These are phyloP conservation scores for Fennellomyces sp. DNA, from an alignment of 371 early-diverging fungal genomes.

Conservation along the genomic window DNA sequence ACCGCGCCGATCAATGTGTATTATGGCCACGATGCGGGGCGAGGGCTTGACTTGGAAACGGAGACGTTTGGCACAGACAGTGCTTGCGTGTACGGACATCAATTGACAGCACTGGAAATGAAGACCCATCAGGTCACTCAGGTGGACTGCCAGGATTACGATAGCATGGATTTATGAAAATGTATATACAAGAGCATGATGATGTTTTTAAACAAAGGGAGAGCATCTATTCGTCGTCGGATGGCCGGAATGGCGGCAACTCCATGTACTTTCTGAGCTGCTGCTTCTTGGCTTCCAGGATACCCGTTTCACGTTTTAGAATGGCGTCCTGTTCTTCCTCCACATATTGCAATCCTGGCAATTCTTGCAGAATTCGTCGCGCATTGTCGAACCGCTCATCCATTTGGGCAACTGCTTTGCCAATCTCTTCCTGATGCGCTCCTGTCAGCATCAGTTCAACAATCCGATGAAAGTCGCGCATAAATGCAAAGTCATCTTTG, in stretches of 20 bases:
- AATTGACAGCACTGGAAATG: slow-evolving; percentile 58
- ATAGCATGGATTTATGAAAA: background rate
- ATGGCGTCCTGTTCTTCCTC: slow-evolving; percentile 49
- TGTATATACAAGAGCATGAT: background rate
- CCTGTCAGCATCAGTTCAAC: slow-evolving; percentile 36
- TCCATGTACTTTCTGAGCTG: slow-evolving; percentile 24
- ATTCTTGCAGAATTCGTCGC: slow-evolving; percentile 37
- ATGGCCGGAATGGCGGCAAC: slow-evolving; percentile 2
- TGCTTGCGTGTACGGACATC: slow-evolving; percentile 70
- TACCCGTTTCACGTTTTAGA: slow-evolving; percentile 28
- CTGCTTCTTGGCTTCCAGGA: slow-evolving; percentile 31
- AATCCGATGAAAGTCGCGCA: slow-evolving; percentile 38
- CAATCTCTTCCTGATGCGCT: slow-evolving; percentile 39
- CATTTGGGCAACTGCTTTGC: slow-evolving; percentile 45
- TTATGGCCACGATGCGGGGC: slow-evolving; percentile 75
- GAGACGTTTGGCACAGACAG: slow-evolving; percentile 68
- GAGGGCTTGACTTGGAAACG: slow-evolving; percentile 55
- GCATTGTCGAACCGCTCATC: slow-evolving; percentile 44
- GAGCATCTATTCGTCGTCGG: no score
- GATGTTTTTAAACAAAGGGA: no score
- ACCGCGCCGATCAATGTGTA: slow-evolving; percentile 33
- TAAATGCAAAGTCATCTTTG: slow-evolving; percentile 47
- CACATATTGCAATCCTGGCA: slow-evolving; percentile 51
- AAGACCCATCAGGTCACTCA: slow-evolving; percentile 29
- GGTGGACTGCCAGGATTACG: slow-evolving; percentile 26